phyloP scores from a whole-genome alignment of 2,329 filamentous ascomycete species.

The Colletotrichum chrysophilum region DNA sequence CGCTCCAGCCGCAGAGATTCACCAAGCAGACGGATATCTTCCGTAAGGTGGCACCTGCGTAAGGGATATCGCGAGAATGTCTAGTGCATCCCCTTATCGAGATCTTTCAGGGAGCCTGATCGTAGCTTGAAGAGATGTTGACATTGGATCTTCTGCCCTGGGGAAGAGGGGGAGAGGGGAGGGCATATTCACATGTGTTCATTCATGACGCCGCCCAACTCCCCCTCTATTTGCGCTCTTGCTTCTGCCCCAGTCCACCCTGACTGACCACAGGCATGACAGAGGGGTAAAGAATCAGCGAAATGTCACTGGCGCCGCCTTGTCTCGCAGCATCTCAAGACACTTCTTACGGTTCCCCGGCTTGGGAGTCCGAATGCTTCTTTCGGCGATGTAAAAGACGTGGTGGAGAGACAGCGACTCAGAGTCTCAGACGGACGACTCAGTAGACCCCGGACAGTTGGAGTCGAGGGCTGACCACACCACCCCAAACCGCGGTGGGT shows the following conservation, averaged over 20 bases:
- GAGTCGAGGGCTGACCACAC: not conserved
- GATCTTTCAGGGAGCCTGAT: not conserved
- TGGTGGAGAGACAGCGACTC: not conserved
- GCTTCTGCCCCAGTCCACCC: not conserved
- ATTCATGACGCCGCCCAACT: not conserved
- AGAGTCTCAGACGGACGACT: not conserved
- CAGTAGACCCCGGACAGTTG: not conserved
- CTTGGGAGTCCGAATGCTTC: not conserved
- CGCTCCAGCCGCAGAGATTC: not conserved
- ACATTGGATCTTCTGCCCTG: not conserved
- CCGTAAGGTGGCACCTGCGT: not conserved
- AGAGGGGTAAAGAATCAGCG: not conserved
- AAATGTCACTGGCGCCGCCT: not conserved
- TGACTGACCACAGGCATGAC: not conserved
- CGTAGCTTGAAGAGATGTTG: not conserved
- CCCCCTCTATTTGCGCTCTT: not conserved
- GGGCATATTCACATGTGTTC: conserved; percentile 6
- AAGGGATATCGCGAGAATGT: conserved; percentile 1
- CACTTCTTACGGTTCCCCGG: not conserved
- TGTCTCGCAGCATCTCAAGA: not conserved
- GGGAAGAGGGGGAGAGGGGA: not conserved
- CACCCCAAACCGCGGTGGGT: not conserved
- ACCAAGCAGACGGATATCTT: not conserved
- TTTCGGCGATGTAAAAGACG: not conserved
- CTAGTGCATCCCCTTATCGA: not conserved